Evolutionary conservation across 2,329 filamentous ascomycete species (phyloP).

Genomic region (Aspergillus pseudonomiae): DNA sequence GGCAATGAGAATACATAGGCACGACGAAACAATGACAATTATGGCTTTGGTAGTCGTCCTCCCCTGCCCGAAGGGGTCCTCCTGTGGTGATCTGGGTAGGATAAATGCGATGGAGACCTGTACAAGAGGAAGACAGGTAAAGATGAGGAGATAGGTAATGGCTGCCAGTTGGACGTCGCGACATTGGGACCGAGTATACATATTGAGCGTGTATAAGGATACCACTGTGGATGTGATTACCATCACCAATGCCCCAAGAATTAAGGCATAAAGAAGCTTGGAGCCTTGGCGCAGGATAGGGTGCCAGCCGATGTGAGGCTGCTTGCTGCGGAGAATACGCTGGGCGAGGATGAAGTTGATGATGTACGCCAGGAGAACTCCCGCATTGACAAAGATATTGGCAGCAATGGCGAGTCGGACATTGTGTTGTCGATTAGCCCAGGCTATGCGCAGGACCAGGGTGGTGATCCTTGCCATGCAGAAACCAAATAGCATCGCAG

Average conservation of each 20-base stretch:
- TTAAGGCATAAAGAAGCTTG: constrained; percentile 60
- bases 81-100: constrained; percentile 43
- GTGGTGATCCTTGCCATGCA: constrained; percentile 54
- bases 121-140: constrained; percentile 69
- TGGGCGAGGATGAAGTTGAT: constrained; percentile 78
- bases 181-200: constrained; percentile 53
- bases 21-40: constrained; percentile 61
- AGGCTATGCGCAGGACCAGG: constrained; percentile 57
- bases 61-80: constrained; percentile 69
- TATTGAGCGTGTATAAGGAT: constrained; percentile 67
- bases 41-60: constrained; percentile 67
- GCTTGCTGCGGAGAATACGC: constrained; percentile 72
- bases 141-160: constrained; percentile 62
- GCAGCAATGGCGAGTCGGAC: constrained; percentile 59
- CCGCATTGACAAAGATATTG: constrained; percentile 71
- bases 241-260: constrained; percentile 65
- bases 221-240: constrained; percentile 68
- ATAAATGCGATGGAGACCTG: constrained; percentile 54
- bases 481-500: constrained; percentile 50
- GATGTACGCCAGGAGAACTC: constrained; percentile 74
- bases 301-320: constrained; percentile 73
- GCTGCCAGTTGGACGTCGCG: constrained; percentile 67
- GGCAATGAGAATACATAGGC: constrained; percentile 66
- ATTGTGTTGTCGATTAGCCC: constrained; percentile 53
- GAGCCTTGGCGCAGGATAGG: constrained; percentile 56